These are phyloP conservation scores for Aeschynomene evenia DNA, from an alignment of 306 rosid genomes.

Conservation along the genomic window DNA sequence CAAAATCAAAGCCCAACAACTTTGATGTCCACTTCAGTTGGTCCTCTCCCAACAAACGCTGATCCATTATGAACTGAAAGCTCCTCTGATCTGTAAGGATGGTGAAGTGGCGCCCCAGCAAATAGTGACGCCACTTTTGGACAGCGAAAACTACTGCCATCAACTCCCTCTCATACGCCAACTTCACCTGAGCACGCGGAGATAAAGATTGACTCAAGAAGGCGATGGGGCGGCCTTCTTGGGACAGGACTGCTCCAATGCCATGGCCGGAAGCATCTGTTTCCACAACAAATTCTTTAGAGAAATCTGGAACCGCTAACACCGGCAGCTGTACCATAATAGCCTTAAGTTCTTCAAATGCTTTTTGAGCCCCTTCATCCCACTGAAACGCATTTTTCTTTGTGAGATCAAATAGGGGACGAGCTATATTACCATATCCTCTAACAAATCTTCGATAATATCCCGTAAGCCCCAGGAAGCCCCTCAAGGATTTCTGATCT, in stretches of 20 bases:
- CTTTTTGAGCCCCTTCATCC: not conserved
- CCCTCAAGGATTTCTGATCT: not conserved
- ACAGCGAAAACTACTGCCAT: not conserved
- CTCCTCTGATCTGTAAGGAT: not conserved
- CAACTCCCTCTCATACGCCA: not conserved
- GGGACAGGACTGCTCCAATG: not conserved
- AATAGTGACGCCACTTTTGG: not conserved
- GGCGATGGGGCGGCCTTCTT: not conserved
- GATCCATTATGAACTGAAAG: not conserved
- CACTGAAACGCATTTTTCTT: not conserved
- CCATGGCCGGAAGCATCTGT: not conserved
- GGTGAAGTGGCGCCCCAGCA: not conserved
- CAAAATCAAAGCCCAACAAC: not conserved
- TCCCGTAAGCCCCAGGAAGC: not conserved
- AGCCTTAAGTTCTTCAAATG: not conserved
- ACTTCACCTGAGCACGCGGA: too few species aligned
- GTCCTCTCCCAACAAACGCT: not conserved
- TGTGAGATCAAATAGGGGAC: not conserved
- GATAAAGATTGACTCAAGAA: not conserved
- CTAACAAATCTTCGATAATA: not conserved
- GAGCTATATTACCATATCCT: not conserved
- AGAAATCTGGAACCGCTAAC: not conserved
- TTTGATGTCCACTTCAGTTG: not conserved
- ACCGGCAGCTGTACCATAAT: too few species aligned
- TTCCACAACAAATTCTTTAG: too few species aligned